Evolutionary conservation across 345 rosid genomes (phyloP).

Genomic region (Fremontodendron californicum): DNA sequence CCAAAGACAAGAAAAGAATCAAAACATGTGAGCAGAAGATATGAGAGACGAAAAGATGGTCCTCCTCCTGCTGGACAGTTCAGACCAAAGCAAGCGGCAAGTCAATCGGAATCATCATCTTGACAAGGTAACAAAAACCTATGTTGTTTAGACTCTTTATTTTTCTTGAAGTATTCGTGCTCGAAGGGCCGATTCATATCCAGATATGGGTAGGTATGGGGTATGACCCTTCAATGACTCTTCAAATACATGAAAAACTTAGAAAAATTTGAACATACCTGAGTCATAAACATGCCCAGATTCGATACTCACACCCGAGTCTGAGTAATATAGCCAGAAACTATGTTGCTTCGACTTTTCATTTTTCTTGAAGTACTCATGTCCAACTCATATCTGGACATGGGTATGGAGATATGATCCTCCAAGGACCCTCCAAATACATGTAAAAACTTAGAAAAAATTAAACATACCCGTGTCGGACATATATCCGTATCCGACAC

Average conservation of each 20-base stretch:
- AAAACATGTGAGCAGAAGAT: conserved; percentile 58
- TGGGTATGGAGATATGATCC: no score
- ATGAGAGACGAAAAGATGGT: conserved; percentile 81
- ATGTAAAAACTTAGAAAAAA: no score
- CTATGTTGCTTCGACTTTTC: neutral
- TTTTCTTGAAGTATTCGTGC: neutral
- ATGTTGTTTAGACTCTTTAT: neutral
- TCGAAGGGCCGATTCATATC: no score
- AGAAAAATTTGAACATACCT: neutral
- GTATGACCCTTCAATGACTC: no score
- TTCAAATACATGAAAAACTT: no score
- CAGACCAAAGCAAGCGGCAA: conserved; percentile 53
- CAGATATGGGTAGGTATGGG: no score
- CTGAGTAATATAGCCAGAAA: no score
- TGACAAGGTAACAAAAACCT: conserved; percentile 11
- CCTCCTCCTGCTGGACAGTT: conserved; percentile 57
- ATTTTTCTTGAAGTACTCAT: neutral
- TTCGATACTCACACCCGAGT: no score
- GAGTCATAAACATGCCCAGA: no score
- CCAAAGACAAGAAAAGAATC: conserved; percentile 67
- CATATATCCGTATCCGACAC: neutral
- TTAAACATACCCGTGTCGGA: neutral
- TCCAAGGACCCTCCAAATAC: no score
- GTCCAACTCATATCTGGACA: no score
- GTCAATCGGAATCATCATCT: conserved; percentile 51